phyloP scores from a whole-genome alignment of 164 flowering plant species.

The Amborella trichopoda region DNA sequence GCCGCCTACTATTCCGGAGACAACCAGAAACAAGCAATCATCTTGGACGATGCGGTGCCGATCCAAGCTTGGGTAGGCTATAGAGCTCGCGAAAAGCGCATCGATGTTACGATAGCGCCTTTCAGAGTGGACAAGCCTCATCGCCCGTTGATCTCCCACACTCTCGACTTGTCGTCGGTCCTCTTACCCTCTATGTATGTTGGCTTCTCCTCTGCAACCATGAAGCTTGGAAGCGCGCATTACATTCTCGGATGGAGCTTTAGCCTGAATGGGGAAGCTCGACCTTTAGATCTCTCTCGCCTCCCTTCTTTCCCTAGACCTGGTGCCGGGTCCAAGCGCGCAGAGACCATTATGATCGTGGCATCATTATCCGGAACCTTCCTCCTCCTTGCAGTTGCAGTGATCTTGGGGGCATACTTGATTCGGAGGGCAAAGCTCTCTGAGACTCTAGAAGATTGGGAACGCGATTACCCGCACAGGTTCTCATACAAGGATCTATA shows the following conservation, averaged over 20 bases:
- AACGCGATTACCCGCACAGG: slow-evolving; percentile 14
- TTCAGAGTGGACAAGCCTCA: slow-evolving; percentile 15
- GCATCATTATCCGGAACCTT: slow-evolving; percentile 19
- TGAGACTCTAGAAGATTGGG: slow-evolving; percentile 35
- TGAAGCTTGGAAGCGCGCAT: neutral
- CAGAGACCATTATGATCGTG: slow-evolving; percentile 46
- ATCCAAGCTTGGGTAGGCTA: slow-evolving; percentile 39
- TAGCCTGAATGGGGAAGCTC: neutral
- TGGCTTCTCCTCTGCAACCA: slow-evolving; percentile 1
- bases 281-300: slow-evolving; percentile 19
- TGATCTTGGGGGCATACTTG: neutral
- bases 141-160: neutral
- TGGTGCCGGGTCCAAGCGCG: slow-evolving; percentile 11
- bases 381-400: neutral
- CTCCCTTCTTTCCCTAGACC: slow-evolving; percentile 34
- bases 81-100: slow-evolving; percentile 9
- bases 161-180: slow-evolving; percentile 1
- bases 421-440: slow-evolving; percentile 17
- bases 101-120: slow-evolving; percentile 35
- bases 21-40: slow-evolving; percentile 1
- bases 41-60: slow-evolving; percentile 10
- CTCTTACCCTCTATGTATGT: slow-evolving; percentile 1
- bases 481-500: slow-evolving; percentile 16
- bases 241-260: slow-evolving; percentile 2
- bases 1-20: slow-evolving; percentile 15